A percentile compares a stretch with the other conserved stretches of the same genome.
Conservation (phyloP, 202 grass and related monocot genomes). For the Eragrostis tef region DNA sequence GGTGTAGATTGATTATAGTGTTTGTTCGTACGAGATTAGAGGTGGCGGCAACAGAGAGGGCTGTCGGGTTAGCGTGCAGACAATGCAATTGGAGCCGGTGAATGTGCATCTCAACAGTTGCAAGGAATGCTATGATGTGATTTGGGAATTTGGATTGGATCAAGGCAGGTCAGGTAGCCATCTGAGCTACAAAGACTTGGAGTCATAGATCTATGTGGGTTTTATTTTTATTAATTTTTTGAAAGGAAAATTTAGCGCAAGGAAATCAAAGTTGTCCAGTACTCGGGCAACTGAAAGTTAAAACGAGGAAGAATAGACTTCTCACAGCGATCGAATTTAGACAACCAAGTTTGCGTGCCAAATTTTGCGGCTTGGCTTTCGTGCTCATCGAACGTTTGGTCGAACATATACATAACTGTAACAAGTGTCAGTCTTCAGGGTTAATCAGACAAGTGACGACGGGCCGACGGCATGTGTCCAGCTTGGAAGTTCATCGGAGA, state of each 20-base stretch:
- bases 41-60: not conserved
- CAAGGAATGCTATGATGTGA: conserved; percentile 23
- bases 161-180: not conserved
- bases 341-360: too few relatives aligned
- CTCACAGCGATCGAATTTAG: not conserved
- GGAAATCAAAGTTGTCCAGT: not conserved
- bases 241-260: not conserved
- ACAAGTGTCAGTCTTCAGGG: not conserved
- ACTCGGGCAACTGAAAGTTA: too few relatives aligned
- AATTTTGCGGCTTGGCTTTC: too few relatives aligned
- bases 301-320: not conserved
- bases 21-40: conserved; percentile 49
- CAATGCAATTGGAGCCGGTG: conserved; percentile 42
- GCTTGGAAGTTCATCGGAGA: not conserved
- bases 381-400: too few relatives aligned
- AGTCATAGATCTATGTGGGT: not conserved
- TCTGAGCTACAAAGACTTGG: conserved; percentile 22
- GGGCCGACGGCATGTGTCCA: not conserved
- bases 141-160: conserved; percentile 21
- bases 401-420: not conserved
- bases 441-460: not conserved
- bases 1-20: not conserved
- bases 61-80: conserved; percentile 43
- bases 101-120: conserved; percentile 43
- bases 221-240: not conserved